Percentiles rank a stretch among this genome's conserved stretches.
phyloP scores from a whole-genome alignment of 139 green algal genomes.

The Chlamydomonas asymmetrica region DNA sequence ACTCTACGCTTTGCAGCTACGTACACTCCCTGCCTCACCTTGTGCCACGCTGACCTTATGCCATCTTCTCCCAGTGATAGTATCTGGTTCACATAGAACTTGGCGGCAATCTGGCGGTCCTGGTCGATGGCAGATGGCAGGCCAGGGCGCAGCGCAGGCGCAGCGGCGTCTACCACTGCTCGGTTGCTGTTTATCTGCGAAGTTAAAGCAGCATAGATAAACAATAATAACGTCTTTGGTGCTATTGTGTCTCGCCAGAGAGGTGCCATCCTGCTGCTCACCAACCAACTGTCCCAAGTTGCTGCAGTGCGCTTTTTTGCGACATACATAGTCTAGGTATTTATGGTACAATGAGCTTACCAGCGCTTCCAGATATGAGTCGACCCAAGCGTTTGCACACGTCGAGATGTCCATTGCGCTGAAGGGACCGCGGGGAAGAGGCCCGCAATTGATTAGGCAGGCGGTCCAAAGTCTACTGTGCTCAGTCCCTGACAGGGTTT shows the following conservation, averaged over 20 bases:
- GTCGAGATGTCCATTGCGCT: constrained; percentile 36
- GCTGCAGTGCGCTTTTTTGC: not conserved
- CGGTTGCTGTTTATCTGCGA: constrained; percentile 1
- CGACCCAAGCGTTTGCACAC: constrained; percentile 73
- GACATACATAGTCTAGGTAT: not conserved
- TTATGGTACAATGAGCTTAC: constrained; percentile 41
- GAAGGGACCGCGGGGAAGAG: too few relatives aligned
- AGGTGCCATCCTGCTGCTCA: not conserved
- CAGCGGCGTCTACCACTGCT: not conserved
- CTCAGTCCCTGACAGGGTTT: too few relatives aligned
- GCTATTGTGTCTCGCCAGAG: not conserved
- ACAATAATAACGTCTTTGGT: constrained; percentile 12
- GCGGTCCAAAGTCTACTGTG: too few relatives aligned
- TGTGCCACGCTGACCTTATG: constrained; percentile 73
- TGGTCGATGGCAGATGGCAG: constrained; percentile 29
- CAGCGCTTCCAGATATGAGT: constrained; percentile 79
- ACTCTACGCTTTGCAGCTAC: too few relatives aligned
- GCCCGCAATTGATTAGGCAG: too few relatives aligned
- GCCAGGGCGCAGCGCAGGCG: not conserved
- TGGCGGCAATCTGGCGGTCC: constrained; percentile 35
- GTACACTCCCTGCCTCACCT: constrained; percentile 47
- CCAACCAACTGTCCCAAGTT: not conserved
- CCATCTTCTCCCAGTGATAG: constrained; percentile 72
- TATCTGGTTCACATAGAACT: constrained; percentile 84
- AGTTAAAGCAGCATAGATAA: not conserved